Conservation (phyloP, 2,329 filamentous ascomycete genomes). For the Talaromyces sp. region DNA sequence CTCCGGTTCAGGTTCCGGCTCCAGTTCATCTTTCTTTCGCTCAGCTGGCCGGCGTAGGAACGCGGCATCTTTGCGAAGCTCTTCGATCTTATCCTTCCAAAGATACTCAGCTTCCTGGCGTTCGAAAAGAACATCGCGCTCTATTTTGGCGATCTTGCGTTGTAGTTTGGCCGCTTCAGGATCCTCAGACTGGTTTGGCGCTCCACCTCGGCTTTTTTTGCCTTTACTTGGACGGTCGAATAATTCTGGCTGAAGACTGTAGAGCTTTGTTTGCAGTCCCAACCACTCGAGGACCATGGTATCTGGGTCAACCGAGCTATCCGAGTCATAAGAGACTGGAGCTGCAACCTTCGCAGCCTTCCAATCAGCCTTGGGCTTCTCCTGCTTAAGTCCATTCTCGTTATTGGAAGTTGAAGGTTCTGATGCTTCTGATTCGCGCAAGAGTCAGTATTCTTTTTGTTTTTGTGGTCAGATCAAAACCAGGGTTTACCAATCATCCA, state of each 20-base stretch:
- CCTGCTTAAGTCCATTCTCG: slow-evolving; percentile 26
- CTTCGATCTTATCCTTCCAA: slow-evolving; percentile 64
- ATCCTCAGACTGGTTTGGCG: slow-evolving; percentile 22
- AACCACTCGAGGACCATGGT: slow-evolving; percentile 76
- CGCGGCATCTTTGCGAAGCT: slow-evolving; percentile 63
- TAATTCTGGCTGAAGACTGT: slow-evolving; percentile 60
- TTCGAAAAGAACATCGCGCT: slow-evolving; percentile 77
- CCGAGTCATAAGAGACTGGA: slow-evolving; percentile 43
- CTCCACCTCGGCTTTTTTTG: slow-evolving; percentile 41
- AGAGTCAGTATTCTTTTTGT: slow-evolving; percentile 27
- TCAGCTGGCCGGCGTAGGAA: slow-evolving; percentile 32
- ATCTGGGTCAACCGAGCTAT: slow-evolving; percentile 75
- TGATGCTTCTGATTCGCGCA: slow-evolving; percentile 33
- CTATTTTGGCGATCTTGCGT: slow-evolving; percentile 74
- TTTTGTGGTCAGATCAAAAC: slow-evolving; percentile 12
- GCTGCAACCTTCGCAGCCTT: slow-evolving; percentile 26
- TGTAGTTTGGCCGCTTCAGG: slow-evolving; percentile 66
- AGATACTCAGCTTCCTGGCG: slow-evolving; percentile 63
- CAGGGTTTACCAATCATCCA: slow-evolving; percentile 40
- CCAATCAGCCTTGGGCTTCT: slow-evolving; percentile 30
- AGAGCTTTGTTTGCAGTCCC: slow-evolving; percentile 70
- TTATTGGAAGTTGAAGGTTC: slow-evolving; percentile 30
- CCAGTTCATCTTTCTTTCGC: slow-evolving; percentile 42
- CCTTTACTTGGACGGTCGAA: slow-evolving; percentile 48
- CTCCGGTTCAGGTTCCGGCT: slow-evolving; percentile 43